Evolutionary conservation across 148 eudicot genomes (phyloP), one percentile per base, ranked within the genome.

Genomic region (Rhododendron mucronatum): DNA sequence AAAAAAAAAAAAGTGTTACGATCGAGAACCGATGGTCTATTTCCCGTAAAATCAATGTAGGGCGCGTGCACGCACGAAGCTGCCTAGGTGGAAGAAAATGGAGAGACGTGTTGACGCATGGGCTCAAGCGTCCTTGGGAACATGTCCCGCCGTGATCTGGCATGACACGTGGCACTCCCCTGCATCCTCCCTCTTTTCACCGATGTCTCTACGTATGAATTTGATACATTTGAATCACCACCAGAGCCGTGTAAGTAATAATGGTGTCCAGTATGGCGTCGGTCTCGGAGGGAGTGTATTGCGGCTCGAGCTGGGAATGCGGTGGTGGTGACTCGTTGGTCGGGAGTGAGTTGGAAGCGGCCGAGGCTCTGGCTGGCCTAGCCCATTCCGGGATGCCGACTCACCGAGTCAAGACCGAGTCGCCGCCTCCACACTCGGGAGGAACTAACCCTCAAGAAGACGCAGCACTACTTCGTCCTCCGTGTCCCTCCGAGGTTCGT

Each of bases 341-440:
- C 7, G 28, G 39, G 69, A 76, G 39, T 8, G 86, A 86, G 85
- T 26, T 86, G 74, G 85, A 86, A 47, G 85, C 85, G n/a, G 88
- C 88, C 30, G 88, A 86, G 78, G 88, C 88, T 75, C 79, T 86
- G 69, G 81, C 88, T 0, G 85, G 77, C 28, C 55, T 86, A 2
- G 88, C 88, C 51, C 45, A 73, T 74, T 67, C 47, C 4, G 55
- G 44, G 67, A 9, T 48, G 47, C 33, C 69, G 20, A 18, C 50
- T 18, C 37, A 73, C 11, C 35, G 75, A 35, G 55, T 71, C 79
- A 48, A 48, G 63, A 50, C 26, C 47, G 74, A 82, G 81, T 71
- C 81, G 39, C 80, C n/a, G 48, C 33, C 47, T 11, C 33, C 33
- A 21, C 37, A 50, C 67, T 81, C 53, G 21, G 84, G 18, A 3